Percentiles rank a stretch among this genome's conserved stretches.
Conservation (phyloP, 345 rosid genomes). For the Diplotaxis tenuifolia region DNA sequence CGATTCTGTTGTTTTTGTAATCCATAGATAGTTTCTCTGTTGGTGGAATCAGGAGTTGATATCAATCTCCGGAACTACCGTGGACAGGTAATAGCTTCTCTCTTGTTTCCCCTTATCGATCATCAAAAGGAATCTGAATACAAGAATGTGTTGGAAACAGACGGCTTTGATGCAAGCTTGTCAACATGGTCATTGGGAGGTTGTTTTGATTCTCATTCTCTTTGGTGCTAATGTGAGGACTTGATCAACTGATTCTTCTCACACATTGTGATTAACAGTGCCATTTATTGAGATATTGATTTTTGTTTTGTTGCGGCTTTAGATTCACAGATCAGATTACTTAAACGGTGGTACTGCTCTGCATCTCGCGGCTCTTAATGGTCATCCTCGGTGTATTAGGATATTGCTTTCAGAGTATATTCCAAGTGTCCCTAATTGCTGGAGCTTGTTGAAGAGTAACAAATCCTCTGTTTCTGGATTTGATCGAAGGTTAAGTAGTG, state of each 20-base stretch:
- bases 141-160: conserved; percentile 42
- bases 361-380: conserved; percentile 90
- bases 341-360: conserved; percentile 95
- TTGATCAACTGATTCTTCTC: background rate
- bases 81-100: conserved; percentile 69
- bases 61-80: conserved; percentile 95
- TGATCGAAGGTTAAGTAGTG: conserved; percentile 44
- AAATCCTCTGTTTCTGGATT: conserved; percentile 49
- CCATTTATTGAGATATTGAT: conserved; percentile 11
- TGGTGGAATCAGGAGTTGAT: conserved; percentile 97
- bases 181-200: conserved; percentile 99
- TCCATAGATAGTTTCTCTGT: conserved; percentile 76
- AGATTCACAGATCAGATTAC: conserved; percentile 80
- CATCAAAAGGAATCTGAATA: background rate
- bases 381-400: conserved; percentile 81
- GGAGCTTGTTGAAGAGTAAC: conserved; percentile 47
- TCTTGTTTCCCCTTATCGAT: background rate
- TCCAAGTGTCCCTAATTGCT: conserved; percentile 63
- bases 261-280: background rate
- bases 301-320: no score
- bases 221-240: conserved; percentile 85
- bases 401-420: conserved; percentile 84
- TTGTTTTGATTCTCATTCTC: conserved; percentile 80
- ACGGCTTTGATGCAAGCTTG: conserved; percentile 99
- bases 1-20: conserved; percentile 1